phyloP scores from a whole-genome alignment of 139 green algal genomes.

The Pleodorina starrii region DNA sequence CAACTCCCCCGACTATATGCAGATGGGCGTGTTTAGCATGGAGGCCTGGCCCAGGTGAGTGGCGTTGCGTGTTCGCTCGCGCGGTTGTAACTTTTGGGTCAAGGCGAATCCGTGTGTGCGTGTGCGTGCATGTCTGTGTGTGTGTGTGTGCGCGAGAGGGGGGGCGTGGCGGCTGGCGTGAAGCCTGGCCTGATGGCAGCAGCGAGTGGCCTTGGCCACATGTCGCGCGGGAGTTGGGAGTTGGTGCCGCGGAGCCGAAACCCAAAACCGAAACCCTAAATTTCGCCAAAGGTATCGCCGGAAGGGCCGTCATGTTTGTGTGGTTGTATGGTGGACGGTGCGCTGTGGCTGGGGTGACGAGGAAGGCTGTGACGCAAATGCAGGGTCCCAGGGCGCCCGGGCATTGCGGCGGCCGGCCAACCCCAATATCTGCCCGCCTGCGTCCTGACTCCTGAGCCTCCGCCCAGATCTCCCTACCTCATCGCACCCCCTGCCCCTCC shows the following conservation, averaged over 20 bases:
- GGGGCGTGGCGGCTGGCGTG: background rate
- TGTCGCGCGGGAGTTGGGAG: background rate
- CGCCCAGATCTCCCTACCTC: background rate
- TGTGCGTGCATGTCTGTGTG: background rate
- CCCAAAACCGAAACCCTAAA: too few species aligned
- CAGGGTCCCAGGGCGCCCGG: too few species aligned
- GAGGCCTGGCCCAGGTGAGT: conserved; percentile 45
- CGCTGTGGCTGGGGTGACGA: too few species aligned
- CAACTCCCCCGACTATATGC: conserved; percentile 3
- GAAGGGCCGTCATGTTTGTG: too few species aligned
- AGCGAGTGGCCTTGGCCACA: too few species aligned
- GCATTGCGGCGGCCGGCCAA: too few species aligned
- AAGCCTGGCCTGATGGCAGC: background rate
- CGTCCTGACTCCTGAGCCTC: too few species aligned
- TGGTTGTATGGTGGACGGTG: too few species aligned
- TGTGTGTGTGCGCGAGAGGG: background rate
- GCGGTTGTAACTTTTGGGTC: background rate
- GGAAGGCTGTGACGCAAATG: too few species aligned
- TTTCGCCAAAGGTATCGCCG: too few species aligned
- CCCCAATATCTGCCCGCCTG: too few species aligned
- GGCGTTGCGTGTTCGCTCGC: background rate
- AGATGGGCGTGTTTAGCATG: conserved; percentile 16
- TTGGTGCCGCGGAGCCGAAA: too few species aligned
- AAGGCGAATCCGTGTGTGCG: background rate
- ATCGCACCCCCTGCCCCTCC: background rate